Evolutionary conservation across 805 yeast genomes (phyloP), one percentile per base, ranked within the genome.

Genomic region (Saccharomycopsis guyanensis): DNA sequence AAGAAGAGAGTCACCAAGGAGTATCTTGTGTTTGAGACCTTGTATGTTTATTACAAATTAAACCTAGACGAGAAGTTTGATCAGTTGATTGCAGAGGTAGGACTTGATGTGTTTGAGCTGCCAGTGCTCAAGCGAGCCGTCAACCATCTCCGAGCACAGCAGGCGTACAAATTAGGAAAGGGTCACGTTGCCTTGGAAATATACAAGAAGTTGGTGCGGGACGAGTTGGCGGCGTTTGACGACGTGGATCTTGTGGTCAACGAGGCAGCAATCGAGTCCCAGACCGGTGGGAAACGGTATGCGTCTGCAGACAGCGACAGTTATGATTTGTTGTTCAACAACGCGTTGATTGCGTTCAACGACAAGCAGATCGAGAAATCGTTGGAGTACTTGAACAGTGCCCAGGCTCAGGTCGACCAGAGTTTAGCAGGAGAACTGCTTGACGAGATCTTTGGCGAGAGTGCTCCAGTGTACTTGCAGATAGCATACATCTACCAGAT

Each of bases 241-340:
- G 51, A 57, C 10, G 49, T 70, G 35, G 94, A 84, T 60, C 62
- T 84, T 47, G 64, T 75, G 25, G 78, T 83, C 48, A 84, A 84
- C 57, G 84, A 82, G 60, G 70, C 81, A 49, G 87, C 89, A 2
- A 77, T 79, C 10, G 62, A 79, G 20, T 74, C 83, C 18, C 84
- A 76, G 20, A 33, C 37, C 20, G 37, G 20, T 15, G 37, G 37
- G 10, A 18, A 33, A 15, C 18, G 10, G 20, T 33, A 38, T 12
- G 24, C 40, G 15, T 3, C 37, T 6, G 45, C n/a, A 2, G 42
- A 36, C 27, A 7, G 15, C 2, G 27, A 57, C 15, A 71, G 78
- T 2, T 80, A 82, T 58, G 94, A 84, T 60, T 64, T 74, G 38
- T 56, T 75, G 16, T 81, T 82, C 63, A 84, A 84, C 62, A 75